Evolutionary conservation across 2,329 filamentous ascomycete genomes (phyloP), one percentile per base, ranked within the genome.

Genomic region (Microdochium nivale): DNA sequence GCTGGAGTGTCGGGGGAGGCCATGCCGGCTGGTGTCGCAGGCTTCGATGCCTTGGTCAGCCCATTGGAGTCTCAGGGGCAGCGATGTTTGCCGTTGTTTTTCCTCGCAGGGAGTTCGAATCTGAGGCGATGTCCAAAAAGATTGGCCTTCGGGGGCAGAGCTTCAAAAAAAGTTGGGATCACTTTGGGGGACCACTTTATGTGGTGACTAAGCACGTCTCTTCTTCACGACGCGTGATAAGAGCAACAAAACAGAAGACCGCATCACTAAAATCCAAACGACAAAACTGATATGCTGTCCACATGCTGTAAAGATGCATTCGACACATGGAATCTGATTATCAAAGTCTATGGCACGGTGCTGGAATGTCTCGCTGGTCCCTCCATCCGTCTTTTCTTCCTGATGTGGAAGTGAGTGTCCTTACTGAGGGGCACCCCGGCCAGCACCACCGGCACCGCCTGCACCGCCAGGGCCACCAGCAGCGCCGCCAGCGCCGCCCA

Each of bases 401-500:
- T 13, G 21, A 5, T 21, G n/a, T 19, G 19, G 7, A 21, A 23
- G 7, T 11, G 23, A 44, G 16, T 19, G 7, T 19, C 19, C 21
- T 44, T 44, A 44, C 19, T 44, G 40, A 24, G 3, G 9, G 2
- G 16, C 13, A n/a, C n/a, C 13, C 16, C 21, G 46, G 13, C 23
- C 30, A 35, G 43, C 24, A n/a, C 24, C 25, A 11, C 56, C 56
- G 24, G 54, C 49, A 21, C 59, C 55, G 13, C 55, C 56, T 14
- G 60, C 61, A 5, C 58, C 55, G 2, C 55, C 58, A 11, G 56
- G 49, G 47, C 56, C 56, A 21, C 46, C 55, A 25, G 53, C 57
- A n/a, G 43, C 57, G 9, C 59, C 59, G 13, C 58, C 63, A 21
- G 55, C 58, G 13, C 65, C 64, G 3, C 65, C 65, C 65, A 67